A percentile compares a stretch with the other conserved stretches of the same genome.
These are phyloP conservation scores for Mycena rosella DNA, from an alignment of 768 basidiomycete genomes.

Conservation along the genomic window DNA sequence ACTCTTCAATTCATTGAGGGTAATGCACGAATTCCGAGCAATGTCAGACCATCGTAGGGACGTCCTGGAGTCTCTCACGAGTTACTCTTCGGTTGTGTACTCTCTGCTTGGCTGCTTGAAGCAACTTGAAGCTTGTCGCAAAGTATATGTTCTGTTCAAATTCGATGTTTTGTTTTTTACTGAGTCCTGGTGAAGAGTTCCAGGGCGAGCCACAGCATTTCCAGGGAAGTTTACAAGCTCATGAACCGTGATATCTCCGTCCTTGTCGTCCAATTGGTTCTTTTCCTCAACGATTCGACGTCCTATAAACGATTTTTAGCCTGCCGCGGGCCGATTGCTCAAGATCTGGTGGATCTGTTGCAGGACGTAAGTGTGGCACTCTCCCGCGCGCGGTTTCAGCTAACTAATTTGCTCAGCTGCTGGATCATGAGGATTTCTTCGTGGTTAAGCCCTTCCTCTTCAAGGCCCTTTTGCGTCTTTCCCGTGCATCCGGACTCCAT, in stretches of 20 bases:
- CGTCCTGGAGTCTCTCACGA: constrained; percentile 4
- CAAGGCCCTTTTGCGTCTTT: constrained; percentile 29
- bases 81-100: background rate
- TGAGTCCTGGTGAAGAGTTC: no score
- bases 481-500: constrained; percentile 11
- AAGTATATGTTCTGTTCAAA: no score
- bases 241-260: background rate
- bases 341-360: constrained; percentile 23
- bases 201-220: background rate
- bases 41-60: background rate
- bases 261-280: background rate
- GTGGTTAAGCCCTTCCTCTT: constrained; percentile 15
- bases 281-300: background rate
- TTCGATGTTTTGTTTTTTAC: no score
- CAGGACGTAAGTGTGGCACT: constrained; percentile 5
- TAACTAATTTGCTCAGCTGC: background rate
- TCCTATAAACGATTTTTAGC: background rate
- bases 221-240: background rate
- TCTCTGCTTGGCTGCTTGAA: background rate
- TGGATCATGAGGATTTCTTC: background rate
- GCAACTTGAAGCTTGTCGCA: no score
- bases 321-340: background rate
- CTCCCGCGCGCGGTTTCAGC: background rate
- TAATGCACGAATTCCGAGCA: background rate
- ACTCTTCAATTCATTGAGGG: background rate